These are phyloP conservation scores for Aureobasidium subglaciale DNA, from an alignment of 2,329 filamentous ascomycete species.

Conservation along the genomic window DNA sequence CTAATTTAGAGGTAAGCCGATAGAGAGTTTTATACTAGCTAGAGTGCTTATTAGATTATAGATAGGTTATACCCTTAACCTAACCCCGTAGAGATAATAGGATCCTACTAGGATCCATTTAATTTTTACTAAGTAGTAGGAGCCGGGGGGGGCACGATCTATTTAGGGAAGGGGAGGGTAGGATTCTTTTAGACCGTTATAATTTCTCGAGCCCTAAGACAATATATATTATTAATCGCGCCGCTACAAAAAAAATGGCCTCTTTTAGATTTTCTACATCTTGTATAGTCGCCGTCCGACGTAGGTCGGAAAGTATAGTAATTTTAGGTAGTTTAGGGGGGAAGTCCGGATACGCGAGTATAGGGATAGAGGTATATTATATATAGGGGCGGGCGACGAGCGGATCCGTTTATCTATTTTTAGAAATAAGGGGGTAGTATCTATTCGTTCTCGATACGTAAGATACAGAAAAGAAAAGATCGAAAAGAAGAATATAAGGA, in stretches of 20 bases:
- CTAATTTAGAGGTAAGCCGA: too few relatives aligned
- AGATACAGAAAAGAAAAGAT: not conserved
- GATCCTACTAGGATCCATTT: not conserved
- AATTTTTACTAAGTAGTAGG: not conserved
- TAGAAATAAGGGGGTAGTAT: not conserved
- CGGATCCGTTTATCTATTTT: not conserved
- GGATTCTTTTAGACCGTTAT: not conserved
- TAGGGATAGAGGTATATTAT: not conserved
- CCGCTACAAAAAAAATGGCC: not conserved
- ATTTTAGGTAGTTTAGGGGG: not conserved
- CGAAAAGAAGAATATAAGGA: not conserved
- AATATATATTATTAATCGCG: not conserved
- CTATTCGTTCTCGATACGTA: not conserved
- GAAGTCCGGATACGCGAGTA: not conserved
- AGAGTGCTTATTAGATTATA: too few relatives aligned
- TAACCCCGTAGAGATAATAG: too few relatives aligned
- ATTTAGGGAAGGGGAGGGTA: not conserved
- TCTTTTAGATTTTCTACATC: not conserved
- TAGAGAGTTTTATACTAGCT: too few relatives aligned
- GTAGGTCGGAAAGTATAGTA: not conserved
- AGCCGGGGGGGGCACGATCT: not conserved
- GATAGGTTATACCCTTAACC: too few relatives aligned
- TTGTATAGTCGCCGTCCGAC: not conserved
- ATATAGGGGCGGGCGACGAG: not conserved
- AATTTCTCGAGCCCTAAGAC: not conserved